Conservation (phyloP, 805 yeast species). For the Blastobotrys americana region DNA sequence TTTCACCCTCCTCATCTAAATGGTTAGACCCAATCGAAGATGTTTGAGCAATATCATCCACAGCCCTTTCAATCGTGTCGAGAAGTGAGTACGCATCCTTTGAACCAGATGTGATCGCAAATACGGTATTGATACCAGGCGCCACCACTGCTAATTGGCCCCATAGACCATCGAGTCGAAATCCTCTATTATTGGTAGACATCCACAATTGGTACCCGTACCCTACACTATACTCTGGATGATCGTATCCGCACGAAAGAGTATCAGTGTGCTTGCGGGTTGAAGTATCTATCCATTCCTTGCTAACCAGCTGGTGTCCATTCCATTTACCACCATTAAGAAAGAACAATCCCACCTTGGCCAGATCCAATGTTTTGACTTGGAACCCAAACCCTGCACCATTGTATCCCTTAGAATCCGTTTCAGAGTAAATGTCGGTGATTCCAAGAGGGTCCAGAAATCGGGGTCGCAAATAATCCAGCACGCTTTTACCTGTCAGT, state of each 20-base stretch:
- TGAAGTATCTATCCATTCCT: slow-evolving; percentile 7
- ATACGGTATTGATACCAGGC: slow-evolving; percentile 9
- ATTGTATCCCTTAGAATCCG: slow-evolving; percentile 5
- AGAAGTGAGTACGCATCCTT: slow-evolving; percentile 3
- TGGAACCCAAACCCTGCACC: slow-evolving; percentile 14
- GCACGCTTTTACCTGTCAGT: slow-evolving; percentile 9
- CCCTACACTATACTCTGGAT: slow-evolving; percentile 8
- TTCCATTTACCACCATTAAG: slow-evolving; percentile 12
- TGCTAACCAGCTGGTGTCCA: slow-evolving; percentile 13
- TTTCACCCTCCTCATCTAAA: neutral
- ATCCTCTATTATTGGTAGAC: slow-evolving; percentile 4
- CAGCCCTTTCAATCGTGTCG: slow-evolving; percentile 1
- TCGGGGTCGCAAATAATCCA: slow-evolving; percentile 12
- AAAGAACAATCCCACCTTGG: slow-evolving; percentile 12
- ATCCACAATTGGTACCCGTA: slow-evolving; percentile 16
- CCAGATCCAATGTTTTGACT: slow-evolving; percentile 12
- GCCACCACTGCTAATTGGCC: slow-evolving; percentile 13
- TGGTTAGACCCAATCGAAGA: slow-evolving; percentile 3
- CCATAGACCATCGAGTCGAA: slow-evolving; percentile 14
- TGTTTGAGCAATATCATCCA: neutral
- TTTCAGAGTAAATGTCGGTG: slow-evolving; percentile 6
- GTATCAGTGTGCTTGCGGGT: slow-evolving; percentile 7
- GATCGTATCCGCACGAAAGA: neutral
- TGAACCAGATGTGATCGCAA: slow-evolving; percentile 13
- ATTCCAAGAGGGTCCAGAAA: slow-evolving; percentile 15